phyloP scores from a whole-genome alignment of 495 filamentous ascomycete species.

The Filosporella fistucella region DNA sequence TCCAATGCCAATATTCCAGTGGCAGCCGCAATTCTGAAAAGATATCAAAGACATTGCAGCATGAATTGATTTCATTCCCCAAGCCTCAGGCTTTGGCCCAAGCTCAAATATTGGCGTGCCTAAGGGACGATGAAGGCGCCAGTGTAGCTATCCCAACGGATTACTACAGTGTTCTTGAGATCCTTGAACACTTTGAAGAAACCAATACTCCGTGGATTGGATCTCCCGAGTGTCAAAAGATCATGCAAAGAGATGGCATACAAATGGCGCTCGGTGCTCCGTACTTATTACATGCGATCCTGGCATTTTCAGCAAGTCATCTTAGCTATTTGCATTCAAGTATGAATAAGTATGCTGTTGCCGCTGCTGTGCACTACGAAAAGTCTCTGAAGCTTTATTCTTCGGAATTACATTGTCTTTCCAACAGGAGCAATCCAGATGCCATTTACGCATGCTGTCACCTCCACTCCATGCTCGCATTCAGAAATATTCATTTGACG shows the following conservation, averaged over 20 bases:
- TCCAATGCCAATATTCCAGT: too few species aligned
- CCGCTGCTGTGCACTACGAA: neutral
- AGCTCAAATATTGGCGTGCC: too few species aligned
- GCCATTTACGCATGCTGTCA: neutral
- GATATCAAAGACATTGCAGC: too few species aligned
- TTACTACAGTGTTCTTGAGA: neutral
- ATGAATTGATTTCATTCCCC: too few species aligned
- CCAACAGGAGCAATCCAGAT: neutral
- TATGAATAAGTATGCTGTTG: neutral
- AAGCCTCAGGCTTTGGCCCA: too few species aligned
- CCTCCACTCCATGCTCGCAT: constrained; percentile 1
- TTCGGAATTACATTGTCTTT: neutral
- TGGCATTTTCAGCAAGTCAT: constrained; percentile 1
- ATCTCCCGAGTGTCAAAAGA: neutral
- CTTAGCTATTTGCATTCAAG: neutral
- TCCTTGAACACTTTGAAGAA: constrained; percentile 1
- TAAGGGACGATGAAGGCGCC: too few species aligned
- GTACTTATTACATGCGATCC: constrained; percentile 2
- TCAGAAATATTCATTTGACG: neutral
- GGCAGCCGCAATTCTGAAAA: too few species aligned
- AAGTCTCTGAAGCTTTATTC: neutral
- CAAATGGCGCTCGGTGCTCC: neutral
- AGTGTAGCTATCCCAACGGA: too few species aligned
- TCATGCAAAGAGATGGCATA: neutral
- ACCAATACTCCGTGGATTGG: neutral